Evolutionary conservation across 2,329 filamentous ascomycete genomes (phyloP), one percentile per base, ranked within the genome.

Genomic region (Kalaharituber pfeilii): DNA sequence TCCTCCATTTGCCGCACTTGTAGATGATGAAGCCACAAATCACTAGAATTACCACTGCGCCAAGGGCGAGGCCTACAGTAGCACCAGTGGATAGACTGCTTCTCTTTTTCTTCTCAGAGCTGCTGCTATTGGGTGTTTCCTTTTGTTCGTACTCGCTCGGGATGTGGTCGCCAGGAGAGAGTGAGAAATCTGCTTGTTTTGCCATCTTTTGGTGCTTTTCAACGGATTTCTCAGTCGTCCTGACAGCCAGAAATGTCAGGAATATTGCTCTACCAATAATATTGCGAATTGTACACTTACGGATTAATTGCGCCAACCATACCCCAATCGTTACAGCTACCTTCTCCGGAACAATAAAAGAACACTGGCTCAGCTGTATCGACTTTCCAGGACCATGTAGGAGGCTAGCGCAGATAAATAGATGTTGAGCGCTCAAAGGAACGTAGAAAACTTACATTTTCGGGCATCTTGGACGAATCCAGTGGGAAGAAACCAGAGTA

Each of bases 241-340:
- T 13, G 50, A 55, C 5, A 56, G 57, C 1, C 59, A 65, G 1
- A 54, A 55, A 53, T 69, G 70, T 51, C 56, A 22, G 6, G 30
- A 42, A 20, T 18, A 18, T 22, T 39, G 20, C 29, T 20, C 25
- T 47, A 22, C 18, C 11, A 24, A 5, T 11, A 25, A 47, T 47
- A 22, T 47, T 15, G 42, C 18, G 18, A 47, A 22, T 39, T 39
- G 33, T 39, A 13, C 7, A 50, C 71, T 57, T 69, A 80, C 76
- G 80, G 75, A 63, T 88, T 89, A 60, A 89, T 81, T 1, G 77
- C 81, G 2, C 83, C 84, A 15, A 89, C 75, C 84, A 89, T 89
- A 22, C 77, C 73, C 44, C 81, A 74, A 2, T 69, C 66, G 2
- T 73, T 71, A 63, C 84, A 89, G 1, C 81, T 84, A 0, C 71